phyloP scores from a whole-genome alignment of 2,329 filamentous ascomycete genomes.

The Lithohypha guttulata region DNA sequence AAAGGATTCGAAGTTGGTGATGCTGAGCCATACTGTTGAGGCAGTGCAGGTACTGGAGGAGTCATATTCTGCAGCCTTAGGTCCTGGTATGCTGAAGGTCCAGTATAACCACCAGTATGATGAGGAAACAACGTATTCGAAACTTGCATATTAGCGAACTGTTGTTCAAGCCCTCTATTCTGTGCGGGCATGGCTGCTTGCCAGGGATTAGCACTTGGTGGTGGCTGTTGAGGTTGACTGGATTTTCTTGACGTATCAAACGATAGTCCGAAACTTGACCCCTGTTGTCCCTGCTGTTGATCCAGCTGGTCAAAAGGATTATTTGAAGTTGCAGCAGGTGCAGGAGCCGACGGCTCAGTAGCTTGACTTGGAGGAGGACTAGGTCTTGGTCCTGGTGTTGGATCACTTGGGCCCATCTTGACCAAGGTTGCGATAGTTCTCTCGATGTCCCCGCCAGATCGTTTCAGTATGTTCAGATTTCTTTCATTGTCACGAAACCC shows the following conservation, averaged over 20 bases:
- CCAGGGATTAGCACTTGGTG: constrained; percentile 22
- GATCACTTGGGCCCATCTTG: constrained; percentile 60
- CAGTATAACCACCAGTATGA: constrained; percentile 53
- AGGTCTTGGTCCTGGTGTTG: constrained; percentile 17
- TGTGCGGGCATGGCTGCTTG: constrained; percentile 25
- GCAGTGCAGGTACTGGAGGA: constrained; percentile 26
- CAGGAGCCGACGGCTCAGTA: constrained; percentile 18
- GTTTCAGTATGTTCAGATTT: constrained; percentile 71
- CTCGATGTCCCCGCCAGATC: constrained; percentile 74
- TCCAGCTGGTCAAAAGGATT: constrained; percentile 55
- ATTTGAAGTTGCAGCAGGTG: constrained; percentile 36
- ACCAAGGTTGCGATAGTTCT: constrained; percentile 76
- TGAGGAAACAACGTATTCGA: constrained; percentile 63
- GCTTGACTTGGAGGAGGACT: constrained; percentile 16
- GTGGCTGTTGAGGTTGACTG: constrained; percentile 4
- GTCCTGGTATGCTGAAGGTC: constrained; percentile 24
- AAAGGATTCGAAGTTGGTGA: constrained; percentile 32
- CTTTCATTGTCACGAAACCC: constrained; percentile 76
- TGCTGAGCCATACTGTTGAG: constrained; percentile 25
- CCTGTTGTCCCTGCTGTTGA: constrained; percentile 9
- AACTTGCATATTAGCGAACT: constrained; percentile 66
- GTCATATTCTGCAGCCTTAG: constrained; percentile 33
- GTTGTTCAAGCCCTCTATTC: constrained; percentile 48
- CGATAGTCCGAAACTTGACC: constrained; percentile 19
- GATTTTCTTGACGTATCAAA: constrained; percentile 18